Conservation (phyloP, 768 basidiomycete genomes). For the Sporobolomyces roseus region DNA sequence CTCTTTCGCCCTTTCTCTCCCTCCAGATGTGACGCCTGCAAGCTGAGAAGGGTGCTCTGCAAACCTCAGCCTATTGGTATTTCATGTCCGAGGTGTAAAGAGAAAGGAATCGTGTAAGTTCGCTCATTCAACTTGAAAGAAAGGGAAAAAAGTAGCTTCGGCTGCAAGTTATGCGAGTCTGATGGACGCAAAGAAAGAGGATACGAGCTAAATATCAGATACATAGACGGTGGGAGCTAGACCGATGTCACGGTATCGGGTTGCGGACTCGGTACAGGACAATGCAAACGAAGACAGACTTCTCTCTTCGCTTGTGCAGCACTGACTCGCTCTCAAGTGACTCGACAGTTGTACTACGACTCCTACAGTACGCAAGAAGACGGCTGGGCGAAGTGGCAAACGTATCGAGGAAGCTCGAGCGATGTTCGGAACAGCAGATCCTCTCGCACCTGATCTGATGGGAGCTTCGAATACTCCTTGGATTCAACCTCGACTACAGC, state of each 20-base stretch:
- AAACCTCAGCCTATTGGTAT: slow-evolving; percentile 24
- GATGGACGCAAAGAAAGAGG: too few species aligned
- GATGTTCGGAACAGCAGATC: slow-evolving; percentile 35
- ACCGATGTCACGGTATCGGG: too few species aligned
- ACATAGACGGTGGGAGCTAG: too few species aligned
- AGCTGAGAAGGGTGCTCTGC: slow-evolving; percentile 34
- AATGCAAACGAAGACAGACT: too few species aligned
- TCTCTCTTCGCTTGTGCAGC: too few species aligned
- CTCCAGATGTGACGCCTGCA: slow-evolving; percentile 37
- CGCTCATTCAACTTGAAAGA: too few species aligned
- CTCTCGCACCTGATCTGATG: slow-evolving; percentile 14
- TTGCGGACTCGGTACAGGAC: too few species aligned
- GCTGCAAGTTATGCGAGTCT: too few species aligned
- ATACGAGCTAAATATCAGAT: too few species aligned
- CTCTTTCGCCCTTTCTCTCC: background rate
- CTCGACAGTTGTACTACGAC: slow-evolving; percentile 34
- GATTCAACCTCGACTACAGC: slow-evolving; percentile 10
- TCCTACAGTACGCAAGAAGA: slow-evolving; percentile 31
- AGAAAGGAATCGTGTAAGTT: slow-evolving; percentile 40
- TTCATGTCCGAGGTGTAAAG: slow-evolving; percentile 32
- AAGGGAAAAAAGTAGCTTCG: too few species aligned
- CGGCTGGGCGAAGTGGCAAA: slow-evolving; percentile 29
- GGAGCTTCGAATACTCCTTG: slow-evolving; percentile 36
- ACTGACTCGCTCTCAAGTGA: background rate
- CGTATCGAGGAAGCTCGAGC: slow-evolving; percentile 40